Base-by-base conservation (phyloP, 1,139 yeast species). In the Suhomyces coccinellae region DNA sequence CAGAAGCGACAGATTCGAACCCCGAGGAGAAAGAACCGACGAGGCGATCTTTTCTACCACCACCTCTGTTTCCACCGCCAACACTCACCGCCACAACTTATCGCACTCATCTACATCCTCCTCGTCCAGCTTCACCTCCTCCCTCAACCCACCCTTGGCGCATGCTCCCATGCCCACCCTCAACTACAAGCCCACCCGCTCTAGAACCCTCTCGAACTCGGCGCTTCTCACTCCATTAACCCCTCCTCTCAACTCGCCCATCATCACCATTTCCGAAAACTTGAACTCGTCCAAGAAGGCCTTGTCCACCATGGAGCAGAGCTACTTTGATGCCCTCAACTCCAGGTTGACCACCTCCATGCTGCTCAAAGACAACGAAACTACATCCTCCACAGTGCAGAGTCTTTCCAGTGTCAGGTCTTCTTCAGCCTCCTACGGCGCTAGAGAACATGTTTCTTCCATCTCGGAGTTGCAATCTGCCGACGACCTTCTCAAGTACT, bases 261-360 rank as follows among this genome's bases (percentile, higher is more conserved):
- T 72, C 33, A 68, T 74, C 33, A 72, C 76, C 1, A 56, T 74
- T 20, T 63, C 73, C 13, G 79, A 73, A 36, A 70, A 69, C 51
- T 58, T 69, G 41, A 46, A 55, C 7, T 48, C 55, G 22, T 56
- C 65, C 11, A 66, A 67, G 48, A 66, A 62, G 40, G 61, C 65
- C 31, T 49, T 73, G 41, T 56, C 58, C 22, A 61, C 58, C 36
- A 61, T 71, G 22, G 77, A 73, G 48, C 74, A 70, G 47, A 67
- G 54, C 50, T 73, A 67, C 52, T 69, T 73, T 47, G 72, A 68
- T 32, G 46, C 51, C 15, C 52, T 59, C 44, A 53, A 55, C 22
- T 44, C 55, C 31, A 40, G 49, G 20, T 45, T 46, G 33, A 10
- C 46, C 24, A 38, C 30, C 15, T 30, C 45, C 13, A 40, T 40